Base-by-base conservation (phyloP, 1,139 yeast species). In the Hemisphaericaspora xylanilytica region DNA sequence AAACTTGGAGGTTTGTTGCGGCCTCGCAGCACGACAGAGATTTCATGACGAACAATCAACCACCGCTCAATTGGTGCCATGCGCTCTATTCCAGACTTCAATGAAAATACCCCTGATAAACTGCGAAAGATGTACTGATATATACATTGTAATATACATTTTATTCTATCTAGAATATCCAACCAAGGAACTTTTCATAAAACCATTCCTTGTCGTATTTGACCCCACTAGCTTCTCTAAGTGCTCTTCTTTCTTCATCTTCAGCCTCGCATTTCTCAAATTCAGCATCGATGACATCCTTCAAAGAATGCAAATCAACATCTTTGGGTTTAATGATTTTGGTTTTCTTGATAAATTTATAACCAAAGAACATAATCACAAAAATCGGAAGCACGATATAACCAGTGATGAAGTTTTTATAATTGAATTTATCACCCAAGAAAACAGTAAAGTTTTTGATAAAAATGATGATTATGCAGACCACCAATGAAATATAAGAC, bases 361-460 rank as follows among this genome's bases (percentile, higher is more conserved):
- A 82, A 7, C 84, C 87, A 44, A 74, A 52, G 48, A 65, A 73
- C 49, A 76, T 66, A 36, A 77, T 58, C 30, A 81, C 37, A 51
- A 75, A 85, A 20, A 82, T 78, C 24, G 92, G 92, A 41, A 85
- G 70, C 36, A 86, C 86, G 55, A 85, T 81, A 65, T 85, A 85
- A 35, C 90, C 89, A 29, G 92, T 83, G 53, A 85, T 81, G 54
- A 85, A 84, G 25, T 65, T 63, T 73, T 79, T 51, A 39, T 56
- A 56, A 33, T 50, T 64, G 75, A 80, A 55, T 71, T 76, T 59
- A 39, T 62, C 55, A 33, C 71, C 75, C 51, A 84, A 64, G 63
- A 84, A 83, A 4, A 79, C 89, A 1, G 88, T 80, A 59, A 83
- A 84, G 59, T 84, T 84, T 63, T 85, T 85, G 56, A 82, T 75